phyloP scores from a whole-genome alignment of 1,139 yeast genomes.

The Taphrina flavorubra region DNA sequence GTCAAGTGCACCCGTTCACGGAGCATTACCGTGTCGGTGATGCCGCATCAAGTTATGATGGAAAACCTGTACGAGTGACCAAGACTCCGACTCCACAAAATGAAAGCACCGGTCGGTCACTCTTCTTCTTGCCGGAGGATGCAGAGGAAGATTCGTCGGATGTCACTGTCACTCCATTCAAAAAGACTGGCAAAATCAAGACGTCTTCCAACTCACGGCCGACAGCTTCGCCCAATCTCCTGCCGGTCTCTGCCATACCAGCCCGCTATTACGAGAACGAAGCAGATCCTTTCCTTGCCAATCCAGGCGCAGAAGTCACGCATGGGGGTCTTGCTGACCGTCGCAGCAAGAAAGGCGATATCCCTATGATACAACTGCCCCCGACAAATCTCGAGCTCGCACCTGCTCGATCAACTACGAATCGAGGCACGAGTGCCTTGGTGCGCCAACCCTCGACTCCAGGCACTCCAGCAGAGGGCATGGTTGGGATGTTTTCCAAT shows the following conservation, averaged over 20 bases:
- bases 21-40: background rate
- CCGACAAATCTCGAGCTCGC: conserved; percentile 12
- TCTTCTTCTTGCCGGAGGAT: conserved; percentile 33
- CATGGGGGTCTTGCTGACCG: conserved; percentile 19
- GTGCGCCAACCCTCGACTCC: conserved; percentile 9
- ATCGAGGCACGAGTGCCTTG: conserved; percentile 3
- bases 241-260: background rate
- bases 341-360: conserved; percentile 5
- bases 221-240: conserved; percentile 7
- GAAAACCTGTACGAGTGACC: background rate
- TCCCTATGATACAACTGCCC: conserved; percentile 25
- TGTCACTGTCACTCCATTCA: conserved; percentile 26
- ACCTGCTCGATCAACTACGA: background rate
- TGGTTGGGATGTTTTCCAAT: conserved; percentile 6
- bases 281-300: conserved; percentile 7
- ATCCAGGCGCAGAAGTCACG: background rate
- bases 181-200: conserved; percentile 36
- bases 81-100: background rate
- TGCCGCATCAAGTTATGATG: background rate
- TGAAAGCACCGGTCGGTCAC: background rate
- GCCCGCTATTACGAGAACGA: background rate
- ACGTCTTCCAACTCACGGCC: background rate
- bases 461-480: conserved; percentile 20
- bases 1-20: background rate
- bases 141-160: conserved; percentile 27